These are phyloP conservation scores for Arthrinium phaeospermum DNA, from an alignment of 2,329 filamentous ascomycete genomes.

Conservation along the genomic window DNA sequence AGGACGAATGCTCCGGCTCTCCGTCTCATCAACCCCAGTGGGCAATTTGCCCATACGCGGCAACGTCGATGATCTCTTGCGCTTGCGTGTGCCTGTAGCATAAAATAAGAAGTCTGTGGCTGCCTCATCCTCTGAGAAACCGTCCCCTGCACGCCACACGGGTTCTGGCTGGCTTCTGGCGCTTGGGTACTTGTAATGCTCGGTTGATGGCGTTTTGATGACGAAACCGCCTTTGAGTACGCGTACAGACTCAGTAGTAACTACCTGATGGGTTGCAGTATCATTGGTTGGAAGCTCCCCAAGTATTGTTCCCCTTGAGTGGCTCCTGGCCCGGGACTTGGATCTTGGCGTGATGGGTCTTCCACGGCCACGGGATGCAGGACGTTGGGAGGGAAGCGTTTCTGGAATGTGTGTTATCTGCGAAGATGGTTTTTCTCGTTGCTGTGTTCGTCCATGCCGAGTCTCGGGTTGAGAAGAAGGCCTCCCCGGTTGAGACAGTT, in stretches of 20 bases:
- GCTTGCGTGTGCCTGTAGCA: slow-evolving; percentile 32
- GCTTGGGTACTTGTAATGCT: slow-evolving; percentile 34
- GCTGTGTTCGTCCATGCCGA: not conserved
- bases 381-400: not conserved
- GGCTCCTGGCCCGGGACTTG: not conserved
- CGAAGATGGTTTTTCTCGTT: not conserved
- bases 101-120: slow-evolving; percentile 30
- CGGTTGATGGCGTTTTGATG: slow-evolving; percentile 25
- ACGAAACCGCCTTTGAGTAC: slow-evolving; percentile 34
- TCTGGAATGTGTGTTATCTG: not conserved
- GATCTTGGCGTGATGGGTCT: slow-evolving; percentile 10
- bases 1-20: slow-evolving; percentile 21
- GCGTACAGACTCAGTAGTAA: not conserved
- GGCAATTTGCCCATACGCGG: slow-evolving; percentile 32
- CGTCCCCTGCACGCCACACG: slow-evolving; percentile 36
- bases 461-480: not conserved
- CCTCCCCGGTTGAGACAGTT: not conserved
- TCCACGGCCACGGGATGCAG: not conserved
- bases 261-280: not conserved
- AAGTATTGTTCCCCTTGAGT: not conserved
- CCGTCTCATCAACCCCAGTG: slow-evolving; percentile 25
- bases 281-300: not conserved
- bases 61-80: slow-evolving; percentile 28
- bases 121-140: slow-evolving; percentile 38
- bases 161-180: slow-evolving; percentile 28